Evolutionary conservation across 1,284 basidiomycete species (phyloP).

Genomic region (Paramarasmius palmivorus): DNA sequence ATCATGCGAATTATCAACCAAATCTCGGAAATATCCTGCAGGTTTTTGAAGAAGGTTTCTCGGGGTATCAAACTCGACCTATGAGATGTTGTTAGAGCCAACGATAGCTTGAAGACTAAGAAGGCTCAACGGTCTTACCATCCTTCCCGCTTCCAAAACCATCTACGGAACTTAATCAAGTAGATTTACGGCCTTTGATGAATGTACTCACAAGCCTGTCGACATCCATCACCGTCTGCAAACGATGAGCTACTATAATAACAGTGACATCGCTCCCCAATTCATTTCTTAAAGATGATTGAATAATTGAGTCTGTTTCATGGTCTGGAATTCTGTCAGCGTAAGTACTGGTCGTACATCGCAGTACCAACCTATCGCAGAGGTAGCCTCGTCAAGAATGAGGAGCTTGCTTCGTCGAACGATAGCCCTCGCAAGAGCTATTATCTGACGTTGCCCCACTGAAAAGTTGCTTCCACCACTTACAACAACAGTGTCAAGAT

Average conservation of each 20-base stretch:
- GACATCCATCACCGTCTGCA: constrained; percentile 14
- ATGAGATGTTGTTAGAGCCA: no score
- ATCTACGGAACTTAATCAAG: constrained; percentile 5
- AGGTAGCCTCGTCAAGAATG: constrained; percentile 18
- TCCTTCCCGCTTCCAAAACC: constrained; percentile 14
- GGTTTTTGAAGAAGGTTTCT: constrained; percentile 41
- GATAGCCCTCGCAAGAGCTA: constrained; percentile 43
- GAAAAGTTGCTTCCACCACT: constrained; percentile 51
- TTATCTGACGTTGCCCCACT: constrained; percentile 32
- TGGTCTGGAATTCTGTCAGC: not conserved
- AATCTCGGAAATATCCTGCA: constrained; percentile 38
- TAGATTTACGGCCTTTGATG: not conserved
- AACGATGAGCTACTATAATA: constrained; percentile 12
- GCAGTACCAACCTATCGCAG: constrained; percentile 15
- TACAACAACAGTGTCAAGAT: constrained; percentile 31
- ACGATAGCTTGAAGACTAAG: not conserved
- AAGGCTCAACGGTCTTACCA: constrained; percentile 6
- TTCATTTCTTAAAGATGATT: constrained; percentile 10
- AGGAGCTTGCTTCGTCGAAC: constrained; percentile 25
- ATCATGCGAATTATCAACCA: constrained; percentile 40
- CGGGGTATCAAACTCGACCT: constrained; percentile 49
- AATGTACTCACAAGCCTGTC: constrained; percentile 10
- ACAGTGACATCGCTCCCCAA: constrained; percentile 10
- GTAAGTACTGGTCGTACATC: not conserved
- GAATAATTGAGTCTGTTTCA: constrained; percentile 10